These are phyloP conservation scores for Orbilia quercus DNA, from an alignment of 2,329 filamentous ascomycete species.

Conservation along the genomic window DNA sequence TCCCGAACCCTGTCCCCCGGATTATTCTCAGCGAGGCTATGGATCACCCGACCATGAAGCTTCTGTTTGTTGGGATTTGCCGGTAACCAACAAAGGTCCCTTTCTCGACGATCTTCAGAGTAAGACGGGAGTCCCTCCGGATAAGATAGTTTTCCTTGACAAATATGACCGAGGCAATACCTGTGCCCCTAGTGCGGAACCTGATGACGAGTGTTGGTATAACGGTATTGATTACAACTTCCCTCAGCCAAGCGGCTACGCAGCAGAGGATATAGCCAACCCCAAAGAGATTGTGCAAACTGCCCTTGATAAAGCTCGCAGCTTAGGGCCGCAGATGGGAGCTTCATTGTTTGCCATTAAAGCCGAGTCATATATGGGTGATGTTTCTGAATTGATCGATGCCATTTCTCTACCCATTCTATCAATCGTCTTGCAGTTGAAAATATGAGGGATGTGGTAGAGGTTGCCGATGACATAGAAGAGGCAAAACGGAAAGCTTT, in stretches of 20 bases:
- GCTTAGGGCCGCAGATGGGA: constrained; percentile 40
- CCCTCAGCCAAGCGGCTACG: constrained; percentile 44
- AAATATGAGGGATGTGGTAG: constrained; percentile 58
- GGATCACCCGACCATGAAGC: constrained; percentile 41
- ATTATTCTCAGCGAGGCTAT: constrained; percentile 56
- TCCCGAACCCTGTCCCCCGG: constrained; percentile 49
- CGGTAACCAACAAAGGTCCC: constrained; percentile 24
- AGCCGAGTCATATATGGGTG: constrained; percentile 1
- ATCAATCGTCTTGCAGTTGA: constrained; percentile 56
- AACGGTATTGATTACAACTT: constrained; percentile 55
- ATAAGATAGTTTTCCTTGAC: constrained; percentile 57
- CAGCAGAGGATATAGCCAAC: constrained; percentile 47
- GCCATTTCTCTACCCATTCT: constrained; percentile 57
- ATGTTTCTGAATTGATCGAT: constrained; percentile 56
- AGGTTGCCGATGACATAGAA: constrained; percentile 59
- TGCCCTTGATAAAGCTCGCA: constrained; percentile 40
- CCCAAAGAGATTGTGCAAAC: constrained; percentile 57
- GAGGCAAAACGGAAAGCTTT: constrained; percentile 60
- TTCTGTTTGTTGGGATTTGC: constrained; percentile 53
- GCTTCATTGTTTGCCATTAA: constrained; percentile 27
- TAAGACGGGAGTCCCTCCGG: constrained; percentile 57
- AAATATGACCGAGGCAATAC: constrained; percentile 16
- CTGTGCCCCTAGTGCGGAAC: constrained; percentile 18
- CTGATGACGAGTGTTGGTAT: constrained; percentile 27
- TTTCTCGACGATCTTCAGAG: constrained; percentile 57